Conservation (phyloP, 768 basidiomycete species). For the Lentinula sp. region DNA sequence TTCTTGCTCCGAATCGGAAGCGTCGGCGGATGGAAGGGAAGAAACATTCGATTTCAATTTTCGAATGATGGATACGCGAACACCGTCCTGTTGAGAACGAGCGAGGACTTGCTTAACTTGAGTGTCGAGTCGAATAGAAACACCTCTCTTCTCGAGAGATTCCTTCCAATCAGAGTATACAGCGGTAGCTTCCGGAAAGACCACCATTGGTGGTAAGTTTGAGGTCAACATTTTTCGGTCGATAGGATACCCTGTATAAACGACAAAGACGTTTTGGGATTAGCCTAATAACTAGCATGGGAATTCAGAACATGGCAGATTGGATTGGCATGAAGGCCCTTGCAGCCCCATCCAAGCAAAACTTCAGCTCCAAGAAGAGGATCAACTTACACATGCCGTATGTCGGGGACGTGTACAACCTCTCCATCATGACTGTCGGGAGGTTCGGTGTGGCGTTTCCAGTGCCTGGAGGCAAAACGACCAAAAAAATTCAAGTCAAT, state of each 20-base stretch:
- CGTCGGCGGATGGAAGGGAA: background rate
- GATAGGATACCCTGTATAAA: slow-evolving; percentile 3
- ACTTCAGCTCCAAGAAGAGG: background rate
- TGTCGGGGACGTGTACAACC: slow-evolving; percentile 7
- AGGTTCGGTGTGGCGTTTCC: slow-evolving; percentile 10
- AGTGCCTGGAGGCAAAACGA: background rate
- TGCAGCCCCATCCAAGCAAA: background rate
- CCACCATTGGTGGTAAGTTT: slow-evolving; percentile 10
- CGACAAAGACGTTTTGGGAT: background rate
- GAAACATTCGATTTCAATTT: background rate
- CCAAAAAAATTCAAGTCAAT: background rate
- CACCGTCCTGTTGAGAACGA: slow-evolving; percentile 4
- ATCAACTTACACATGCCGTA: slow-evolving; percentile 8
- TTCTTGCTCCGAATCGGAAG: background rate
- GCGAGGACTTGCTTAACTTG: slow-evolving; percentile 1
- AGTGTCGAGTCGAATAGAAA: slow-evolving; percentile 5
- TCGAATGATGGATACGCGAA: background rate
- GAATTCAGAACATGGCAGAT: background rate
- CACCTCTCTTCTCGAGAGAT: background rate
- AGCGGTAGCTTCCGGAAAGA: slow-evolving; percentile 6
- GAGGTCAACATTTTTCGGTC: slow-evolving; percentile 6
- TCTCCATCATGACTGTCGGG: slow-evolving; percentile 10
- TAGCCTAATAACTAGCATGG: background rate
- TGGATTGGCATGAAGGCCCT: background rate
- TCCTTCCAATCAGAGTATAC: slow-evolving; percentile 7